These are phyloP conservation scores for Yarrowia alimentaria DNA, from an alignment of 805 yeast genomes.

Conservation along the genomic window DNA sequence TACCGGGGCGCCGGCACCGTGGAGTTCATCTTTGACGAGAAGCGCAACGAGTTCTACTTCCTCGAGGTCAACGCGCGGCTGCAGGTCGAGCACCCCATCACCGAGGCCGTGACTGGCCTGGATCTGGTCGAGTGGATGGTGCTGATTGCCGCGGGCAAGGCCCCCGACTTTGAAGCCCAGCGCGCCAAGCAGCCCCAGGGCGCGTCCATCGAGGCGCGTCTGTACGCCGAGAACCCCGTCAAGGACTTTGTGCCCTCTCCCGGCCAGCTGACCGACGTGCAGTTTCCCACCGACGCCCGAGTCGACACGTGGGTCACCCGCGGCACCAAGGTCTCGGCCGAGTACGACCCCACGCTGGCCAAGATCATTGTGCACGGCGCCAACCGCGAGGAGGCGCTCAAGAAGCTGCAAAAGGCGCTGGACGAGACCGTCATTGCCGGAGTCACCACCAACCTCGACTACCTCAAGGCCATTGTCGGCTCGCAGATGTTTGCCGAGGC, in stretches of 20 bases:
- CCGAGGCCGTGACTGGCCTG: slow-evolving; percentile 91
- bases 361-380: slow-evolving; percentile 93
- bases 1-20: slow-evolving; percentile 98
- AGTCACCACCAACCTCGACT: slow-evolving; percentile 85
- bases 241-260: slow-evolving; percentile 96
- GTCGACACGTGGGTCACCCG: slow-evolving; percentile 91
- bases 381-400: slow-evolving; percentile 81
- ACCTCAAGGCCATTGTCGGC: slow-evolving; percentile 78
- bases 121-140: slow-evolving; percentile 98
- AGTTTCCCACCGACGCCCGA: slow-evolving; percentile 88
- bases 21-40: slow-evolving; percentile 87
- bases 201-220: slow-evolving; percentile 94
- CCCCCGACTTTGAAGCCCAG: slow-evolving; percentile 65
- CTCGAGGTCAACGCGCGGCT: slow-evolving; percentile 94
- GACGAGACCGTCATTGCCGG: slow-evolving; percentile 86
- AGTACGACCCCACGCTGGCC: slow-evolving; percentile 94
- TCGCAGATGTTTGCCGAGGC: slow-evolving; percentile 83
- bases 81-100: slow-evolving; percentile 97
- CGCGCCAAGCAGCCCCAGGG: slow-evolving; percentile 65
- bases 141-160: slow-evolving; percentile 79
- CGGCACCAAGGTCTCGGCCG: slow-evolving; percentile 86
- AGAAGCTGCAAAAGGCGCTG: slow-evolving; percentile 73
- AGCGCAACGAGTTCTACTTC: slow-evolving; percentile 85
- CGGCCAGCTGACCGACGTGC: slow-evolving; percentile 82
- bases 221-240: slow-evolving; percentile 96